These are phyloP conservation scores for Trematosphaeria pertusa DNA, from an alignment of 2,329 filamentous ascomycete species.

Conservation along the genomic window DNA sequence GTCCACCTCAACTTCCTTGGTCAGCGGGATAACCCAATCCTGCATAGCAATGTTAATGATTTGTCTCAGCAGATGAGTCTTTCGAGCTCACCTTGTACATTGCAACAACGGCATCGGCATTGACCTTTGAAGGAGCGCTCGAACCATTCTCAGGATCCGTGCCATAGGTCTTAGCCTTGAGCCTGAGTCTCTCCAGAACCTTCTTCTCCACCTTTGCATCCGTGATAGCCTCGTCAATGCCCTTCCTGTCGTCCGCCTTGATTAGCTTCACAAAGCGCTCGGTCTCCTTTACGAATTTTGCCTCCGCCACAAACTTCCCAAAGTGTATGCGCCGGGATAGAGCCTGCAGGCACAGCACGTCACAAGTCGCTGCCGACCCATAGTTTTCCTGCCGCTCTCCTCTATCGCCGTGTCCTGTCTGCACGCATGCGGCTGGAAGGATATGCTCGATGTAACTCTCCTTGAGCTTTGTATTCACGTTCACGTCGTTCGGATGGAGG, in stretches of 20 bases:
- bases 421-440: conserved; percentile 81
- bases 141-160: conserved; percentile 76
- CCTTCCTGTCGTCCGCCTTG: conserved; percentile 76
- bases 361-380: conserved; percentile 87
- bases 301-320: conserved; percentile 97
- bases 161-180: conserved; percentile 94
- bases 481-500: conserved; percentile 86
- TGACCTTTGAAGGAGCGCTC: conserved; percentile 76
- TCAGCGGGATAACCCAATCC: conserved; percentile 93
- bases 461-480: conserved; percentile 89
- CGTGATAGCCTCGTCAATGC: conserved; percentile 89
- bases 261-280: conserved; percentile 85
- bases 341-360: conserved; percentile 89
- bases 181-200: conserved; percentile 81
- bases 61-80: not conserved
- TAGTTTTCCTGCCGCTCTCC: conserved; percentile 94
- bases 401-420: conserved; percentile 77
- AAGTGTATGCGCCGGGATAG: conserved; percentile 93
- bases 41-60: conserved; percentile 8
- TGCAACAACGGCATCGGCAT: conserved; percentile 73
- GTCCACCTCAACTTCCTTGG: conserved; percentile 98
- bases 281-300: conserved; percentile 85
- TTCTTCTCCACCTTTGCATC: conserved; percentile 88
- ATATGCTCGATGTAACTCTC: conserved; percentile 82
- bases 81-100: conserved; percentile 45